Evolutionary conservation across 164 flowering plant species (phyloP), one percentile per base, ranked within the genome.

Genomic region (Magnolia sinica): DNA sequence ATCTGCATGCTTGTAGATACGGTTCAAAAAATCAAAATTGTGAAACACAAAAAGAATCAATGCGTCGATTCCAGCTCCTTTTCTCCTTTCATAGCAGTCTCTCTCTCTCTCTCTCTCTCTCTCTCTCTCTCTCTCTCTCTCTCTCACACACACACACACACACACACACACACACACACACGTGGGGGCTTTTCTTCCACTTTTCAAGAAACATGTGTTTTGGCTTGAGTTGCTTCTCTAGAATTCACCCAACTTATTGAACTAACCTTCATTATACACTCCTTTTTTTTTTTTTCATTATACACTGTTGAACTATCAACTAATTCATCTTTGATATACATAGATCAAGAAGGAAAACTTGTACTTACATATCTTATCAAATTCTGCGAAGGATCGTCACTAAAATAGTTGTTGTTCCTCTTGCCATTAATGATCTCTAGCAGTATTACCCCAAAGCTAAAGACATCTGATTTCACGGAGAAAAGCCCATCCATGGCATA

Each of bases 381-480:
- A n/a, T 49, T 70, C 11, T 6, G 18, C 9, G 73, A 70, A 7
- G 49, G 58, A 7, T 70, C 29, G 19, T 70, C 23, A 9, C 24
- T 49, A 20, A 13, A 70, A 70, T 29, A 45, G 45, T 1, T 4
- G 19, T 19, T 29, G 27, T 64, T 90, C 78, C 67, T 88, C 78
- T 74, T 82, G 1, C 93, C 90, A 73, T 85, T 84, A 0, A 87
- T 73, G 18, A 87, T 79, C 83, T 89, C 92, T 8, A 89, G 61
- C 10, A 88, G 61, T 2, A 88, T 29, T 24, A 88, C 87, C 1
- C 91, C 93, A 58, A 86, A 68, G 76, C 93, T 87, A 23, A 81
- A 89, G 37, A 89, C 88, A 76, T 87, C 91, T 0, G 90, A 86
- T 79, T 87, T 88, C 8, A 74, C 66, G 3, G 91, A 89, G 70